These are phyloP conservation scores for Atalantia buxifolia DNA, from an alignment of 345 rosid genomes.

Conservation along the genomic window DNA sequence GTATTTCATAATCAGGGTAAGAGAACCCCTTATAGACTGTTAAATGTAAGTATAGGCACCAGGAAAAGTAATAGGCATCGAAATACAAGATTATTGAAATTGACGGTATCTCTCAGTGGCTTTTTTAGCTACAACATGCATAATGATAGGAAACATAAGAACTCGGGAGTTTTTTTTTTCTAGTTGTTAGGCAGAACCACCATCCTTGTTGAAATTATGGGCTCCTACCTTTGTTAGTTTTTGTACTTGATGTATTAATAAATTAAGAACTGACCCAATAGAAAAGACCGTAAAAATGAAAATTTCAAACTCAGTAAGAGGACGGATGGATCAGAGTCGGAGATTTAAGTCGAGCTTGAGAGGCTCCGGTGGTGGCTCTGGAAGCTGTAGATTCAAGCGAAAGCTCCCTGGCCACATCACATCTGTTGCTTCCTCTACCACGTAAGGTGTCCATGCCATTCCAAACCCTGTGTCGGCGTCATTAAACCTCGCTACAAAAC, in stretches of 20 bases:
- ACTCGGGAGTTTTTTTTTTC: conserved; percentile 16
- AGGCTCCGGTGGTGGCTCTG: conserved; percentile 35
- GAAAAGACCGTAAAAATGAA: conserved; percentile 8
- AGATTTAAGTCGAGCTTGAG: conserved; percentile 57
- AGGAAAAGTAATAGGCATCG: neutral
- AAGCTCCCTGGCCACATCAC: conserved; percentile 78
- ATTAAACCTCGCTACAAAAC: conserved; percentile 40
- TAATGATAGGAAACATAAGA: neutral
- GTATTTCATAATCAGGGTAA: conserved; percentile 6
- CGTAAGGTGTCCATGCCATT: conserved; percentile 36
- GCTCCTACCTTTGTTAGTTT: conserved; percentile 26
- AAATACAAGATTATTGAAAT: neutral
- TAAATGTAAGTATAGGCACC: neutral
- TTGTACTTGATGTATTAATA: conserved; percentile 23
- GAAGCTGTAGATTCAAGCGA: conserved; percentile 42
- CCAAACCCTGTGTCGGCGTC: conserved; percentile 33
- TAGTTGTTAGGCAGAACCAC: conserved; percentile 16
- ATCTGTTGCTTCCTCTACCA: conserved; percentile 39
- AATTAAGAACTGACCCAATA: conserved; percentile 9
- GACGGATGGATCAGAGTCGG: conserved; percentile 39
- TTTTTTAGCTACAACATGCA: neutral
- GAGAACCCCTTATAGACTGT: conserved; percentile 3
- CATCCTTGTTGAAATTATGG: conserved; percentile 4
- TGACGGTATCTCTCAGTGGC: neutral
- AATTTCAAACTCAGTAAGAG: conserved; percentile 13